Percentiles rank a stretch among this genome's conserved stretches.
These are phyloP conservation scores for Sporothrix luriei DNA, from an alignment of 2,329 filamentous ascomycete genomes.

Conservation along the genomic window DNA sequence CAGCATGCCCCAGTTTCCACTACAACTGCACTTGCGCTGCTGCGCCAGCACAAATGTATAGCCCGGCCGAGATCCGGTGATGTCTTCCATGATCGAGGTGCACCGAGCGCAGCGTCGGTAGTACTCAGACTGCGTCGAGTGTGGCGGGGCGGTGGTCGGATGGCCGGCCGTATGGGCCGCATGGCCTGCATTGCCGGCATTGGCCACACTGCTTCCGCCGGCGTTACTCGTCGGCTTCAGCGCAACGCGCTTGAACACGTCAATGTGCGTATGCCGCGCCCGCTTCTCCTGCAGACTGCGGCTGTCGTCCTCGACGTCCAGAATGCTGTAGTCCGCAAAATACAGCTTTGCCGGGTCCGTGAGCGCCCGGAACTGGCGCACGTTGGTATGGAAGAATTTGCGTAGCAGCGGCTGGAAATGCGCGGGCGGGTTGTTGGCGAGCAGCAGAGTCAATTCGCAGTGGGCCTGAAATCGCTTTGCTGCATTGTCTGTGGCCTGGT, in stretches of 20 bases:
- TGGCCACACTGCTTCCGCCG: slow-evolving; percentile 43
- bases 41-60: slow-evolving; percentile 58
- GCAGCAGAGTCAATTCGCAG: slow-evolving; percentile 56
- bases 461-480: slow-evolving; percentile 53
- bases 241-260: slow-evolving; percentile 62
- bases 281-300: slow-evolving; percentile 50
- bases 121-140: slow-evolving; percentile 31
- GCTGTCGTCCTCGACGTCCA: slow-evolving; percentile 65
- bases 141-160: background rate
- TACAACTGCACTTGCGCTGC: slow-evolving; percentile 59
- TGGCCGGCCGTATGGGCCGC: slow-evolving; percentile 19
- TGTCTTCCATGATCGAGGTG: slow-evolving; percentile 66
- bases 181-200: too few species aligned
- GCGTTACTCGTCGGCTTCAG: slow-evolving; percentile 41
- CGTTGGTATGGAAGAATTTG: slow-evolving; percentile 62
- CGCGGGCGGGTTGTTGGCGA: slow-evolving; percentile 51
- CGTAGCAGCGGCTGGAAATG: slow-evolving; percentile 62
- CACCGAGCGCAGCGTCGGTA: slow-evolving; percentile 62
- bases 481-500: slow-evolving; percentile 44
- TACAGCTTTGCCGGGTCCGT: slow-evolving; percentile 70
- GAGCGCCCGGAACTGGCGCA: slow-evolving; percentile 60
- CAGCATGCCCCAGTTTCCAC: slow-evolving; percentile 56
- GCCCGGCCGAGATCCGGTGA: slow-evolving; percentile 51
- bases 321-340: slow-evolving; percentile 69
- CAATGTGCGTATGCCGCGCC: slow-evolving; percentile 49